These are phyloP conservation scores for Tylopilus sp. DNA, from an alignment of 768 basidiomycete genomes.

Conservation along the genomic window DNA sequence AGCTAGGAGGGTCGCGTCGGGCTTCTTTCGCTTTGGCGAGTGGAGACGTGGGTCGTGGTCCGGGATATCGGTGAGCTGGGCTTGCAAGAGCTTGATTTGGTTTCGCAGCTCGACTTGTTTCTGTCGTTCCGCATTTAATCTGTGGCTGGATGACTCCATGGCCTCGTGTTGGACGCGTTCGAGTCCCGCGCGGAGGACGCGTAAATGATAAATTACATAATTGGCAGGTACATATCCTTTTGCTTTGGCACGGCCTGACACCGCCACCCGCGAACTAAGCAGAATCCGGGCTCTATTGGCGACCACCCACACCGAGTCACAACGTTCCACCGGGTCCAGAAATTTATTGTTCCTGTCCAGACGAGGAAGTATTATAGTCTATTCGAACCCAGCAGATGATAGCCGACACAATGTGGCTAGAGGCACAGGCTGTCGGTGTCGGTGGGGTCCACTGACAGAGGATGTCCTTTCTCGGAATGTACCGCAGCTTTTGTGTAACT, in stretches of 20 bases:
- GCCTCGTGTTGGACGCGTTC: conserved; percentile 17
- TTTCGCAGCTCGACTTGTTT: conserved; percentile 48
- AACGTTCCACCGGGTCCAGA: conserved; percentile 6
- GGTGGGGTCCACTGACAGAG: conserved; percentile 10
- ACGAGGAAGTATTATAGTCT: conserved; percentile 5
- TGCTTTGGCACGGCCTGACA: conserved; percentile 10
- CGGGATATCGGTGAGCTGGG: conserved; percentile 45
- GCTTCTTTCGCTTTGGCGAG: conserved; percentile 49
- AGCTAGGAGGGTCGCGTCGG: conserved; percentile 37
- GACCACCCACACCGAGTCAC: conserved; percentile 5
- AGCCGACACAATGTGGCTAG: conserved; percentile 5
- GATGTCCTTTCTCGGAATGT: conserved; percentile 29
- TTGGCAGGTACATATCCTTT: conserved; percentile 1
- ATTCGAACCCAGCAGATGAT: conserved; percentile 7
- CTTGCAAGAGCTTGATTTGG: conserved; percentile 55
- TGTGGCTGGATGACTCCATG: conserved; percentile 57
- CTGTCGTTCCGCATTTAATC: conserved; percentile 35
- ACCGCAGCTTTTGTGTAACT: conserved; percentile 27
- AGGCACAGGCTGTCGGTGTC: conserved; percentile 15
- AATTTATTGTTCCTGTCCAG: conserved; percentile 1
- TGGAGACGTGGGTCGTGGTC: conserved; percentile 20
- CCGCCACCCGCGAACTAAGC: neutral
- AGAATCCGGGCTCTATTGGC: conserved; percentile 11
- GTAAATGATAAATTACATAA: conserved; percentile 17
- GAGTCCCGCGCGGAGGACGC: conserved; percentile 15